Conservation (phyloP, 345 rosid genomes). For the Corymbia maculata region DNA sequence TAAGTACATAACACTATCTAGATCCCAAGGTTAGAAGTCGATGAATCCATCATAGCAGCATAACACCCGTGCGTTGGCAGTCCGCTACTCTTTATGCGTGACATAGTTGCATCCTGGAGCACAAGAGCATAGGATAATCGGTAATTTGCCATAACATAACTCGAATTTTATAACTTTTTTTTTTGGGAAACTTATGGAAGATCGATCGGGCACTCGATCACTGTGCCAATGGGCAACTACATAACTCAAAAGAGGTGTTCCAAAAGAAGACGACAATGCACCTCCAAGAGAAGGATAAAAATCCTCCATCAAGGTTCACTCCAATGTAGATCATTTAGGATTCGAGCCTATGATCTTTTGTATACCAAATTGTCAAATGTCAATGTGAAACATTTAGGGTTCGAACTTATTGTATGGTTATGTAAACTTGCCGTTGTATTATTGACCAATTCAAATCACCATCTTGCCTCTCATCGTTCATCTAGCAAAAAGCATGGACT, state of each 20-base stretch:
- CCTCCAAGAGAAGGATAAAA: too few relatives aligned
- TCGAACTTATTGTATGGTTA: neutral
- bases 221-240: neutral
- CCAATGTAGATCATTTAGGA: neutral
- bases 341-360: too few relatives aligned
- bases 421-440: neutral
- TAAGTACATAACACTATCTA: neutral
- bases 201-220: neutral
- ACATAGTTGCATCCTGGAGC: neutral
- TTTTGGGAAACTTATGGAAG: neutral
- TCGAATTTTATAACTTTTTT: neutral
- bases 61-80: neutral
- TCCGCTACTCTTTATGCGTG: neutral
- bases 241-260: neutral
- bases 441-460: neutral
- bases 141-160: neutral
- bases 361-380: too few relatives aligned
- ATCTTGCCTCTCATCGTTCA: neutral
- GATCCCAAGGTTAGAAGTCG: rapidly evolving
- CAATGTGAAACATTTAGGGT: neutral
- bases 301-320: too few relatives aligned
- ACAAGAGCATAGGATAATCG: neutral
- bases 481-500: neutral
- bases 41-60: neutral
- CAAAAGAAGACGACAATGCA: neutral